These are phyloP conservation scores for Nothophaeocryptopus gaeumannii DNA, from an alignment of 2,329 filamentous ascomycete species.

Conservation along the genomic window DNA sequence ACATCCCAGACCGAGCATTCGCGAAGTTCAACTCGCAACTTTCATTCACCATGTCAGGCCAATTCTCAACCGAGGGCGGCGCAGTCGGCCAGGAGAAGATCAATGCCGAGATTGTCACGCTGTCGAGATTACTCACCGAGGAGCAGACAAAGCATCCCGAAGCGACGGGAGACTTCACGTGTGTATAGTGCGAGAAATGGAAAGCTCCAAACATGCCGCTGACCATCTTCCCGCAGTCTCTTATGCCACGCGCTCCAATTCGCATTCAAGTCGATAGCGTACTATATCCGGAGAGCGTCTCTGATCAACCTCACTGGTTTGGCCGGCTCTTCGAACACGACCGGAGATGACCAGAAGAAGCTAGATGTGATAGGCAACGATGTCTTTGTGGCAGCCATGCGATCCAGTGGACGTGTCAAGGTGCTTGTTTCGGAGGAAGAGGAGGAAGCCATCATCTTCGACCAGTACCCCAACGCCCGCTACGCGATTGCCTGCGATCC, in stretches of 20 bases:
- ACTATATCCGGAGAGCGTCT: slow-evolving; percentile 95
- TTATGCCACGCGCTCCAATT: slow-evolving; percentile 98
- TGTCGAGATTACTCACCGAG: slow-evolving; percentile 93
- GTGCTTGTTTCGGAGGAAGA: slow-evolving; percentile 97
- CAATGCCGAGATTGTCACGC: slow-evolving; percentile 93
- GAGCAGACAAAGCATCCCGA: slow-evolving; percentile 91
- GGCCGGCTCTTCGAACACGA: slow-evolving; percentile 89
- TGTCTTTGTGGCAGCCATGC: slow-evolving; percentile 94
- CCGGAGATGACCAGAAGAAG: slow-evolving; percentile 99
- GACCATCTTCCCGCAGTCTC: slow-evolving; percentile 56
- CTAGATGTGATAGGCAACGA: slow-evolving; percentile 99
- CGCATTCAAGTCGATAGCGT: slow-evolving; percentile 99
- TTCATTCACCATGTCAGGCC: too few species aligned
- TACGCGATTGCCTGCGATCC: slow-evolving; percentile 97
- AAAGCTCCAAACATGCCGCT: slow-evolving; percentile 11
- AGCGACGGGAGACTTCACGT: slow-evolving; percentile 98
- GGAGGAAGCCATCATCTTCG: slow-evolving; percentile 85
- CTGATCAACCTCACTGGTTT: slow-evolving; percentile 86
- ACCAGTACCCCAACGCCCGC: slow-evolving; percentile 67
- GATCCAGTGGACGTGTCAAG: slow-evolving; percentile 83
- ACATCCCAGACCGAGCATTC: too few species aligned
- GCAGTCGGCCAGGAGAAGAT: slow-evolving; percentile 64
- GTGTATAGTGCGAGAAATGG: slow-evolving; percentile 38
- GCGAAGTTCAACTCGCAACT: too few species aligned
- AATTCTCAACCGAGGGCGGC: slow-evolving; percentile 11